Evolutionary conservation across 2,329 filamentous ascomycete genomes (phyloP), one percentile per base, ranked within the genome.

Genomic region (Aspergillus udagawae): DNA sequence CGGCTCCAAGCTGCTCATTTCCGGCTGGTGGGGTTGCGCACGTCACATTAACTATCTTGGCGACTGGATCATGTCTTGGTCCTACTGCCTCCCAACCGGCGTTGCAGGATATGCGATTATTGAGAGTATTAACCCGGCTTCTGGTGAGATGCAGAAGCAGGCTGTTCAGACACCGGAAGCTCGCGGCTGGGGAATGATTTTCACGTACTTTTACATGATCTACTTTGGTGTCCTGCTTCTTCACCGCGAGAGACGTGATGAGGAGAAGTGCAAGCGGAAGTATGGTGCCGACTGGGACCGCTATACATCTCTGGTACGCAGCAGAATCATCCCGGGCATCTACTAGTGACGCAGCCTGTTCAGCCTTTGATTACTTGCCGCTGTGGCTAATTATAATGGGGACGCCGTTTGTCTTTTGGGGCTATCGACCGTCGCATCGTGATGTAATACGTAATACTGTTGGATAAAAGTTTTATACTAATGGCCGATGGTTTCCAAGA

Each of bases 11-110:
- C 84, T 97, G 29, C 82, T 97, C 62, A 86, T 86, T 3, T 88
- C 89, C 0, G 93, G 93, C 55, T 97, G 93, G 93, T 97, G 93
- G 93, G 93, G 93, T 47, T 80, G 85, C 23, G 89, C 92, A 0
- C 86, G 93, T 45, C 93, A 97, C 76, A 93, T 97, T 81, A 97
- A 97, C 79, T 97, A 97, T 76, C 77, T 96, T 1, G 93, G 92
- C 53, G 93, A 97, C 77, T 97, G 92, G 92, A 82, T 94, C 63
- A 92, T 96, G 85, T 85, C 88, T 8, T 97, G 91, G 91, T 86
- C 91, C 0, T 97, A 94, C 76, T 91, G 86, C 63, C 80, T 97
- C 47, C 92, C 93, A 1, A 96, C 92, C 0, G 90, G 90, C 0
- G 73, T 95, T 58, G 89, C 92, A 0, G 92, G 92, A 12, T 96